Percentiles rank a stretch among this genome's conserved stretches.
phyloP scores from a whole-genome alignment of 805 yeast species.

The Lipomyces chichibuensis region DNA sequence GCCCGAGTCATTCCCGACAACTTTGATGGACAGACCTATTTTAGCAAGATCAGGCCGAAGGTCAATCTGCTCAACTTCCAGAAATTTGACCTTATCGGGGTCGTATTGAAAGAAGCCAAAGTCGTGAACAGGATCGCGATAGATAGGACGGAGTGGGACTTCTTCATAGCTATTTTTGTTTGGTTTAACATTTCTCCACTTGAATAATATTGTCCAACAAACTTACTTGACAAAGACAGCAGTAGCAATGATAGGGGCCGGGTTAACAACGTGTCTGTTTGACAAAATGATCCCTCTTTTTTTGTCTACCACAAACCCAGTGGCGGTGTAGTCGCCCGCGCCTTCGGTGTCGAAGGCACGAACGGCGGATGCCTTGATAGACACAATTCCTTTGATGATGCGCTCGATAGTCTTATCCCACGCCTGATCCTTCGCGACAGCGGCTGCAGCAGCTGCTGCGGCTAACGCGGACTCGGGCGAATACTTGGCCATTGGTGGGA shows the following conservation, averaged over 20 bases:
- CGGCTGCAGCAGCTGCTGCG: conserved; percentile 9
- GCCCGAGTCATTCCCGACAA: conserved; percentile 35
- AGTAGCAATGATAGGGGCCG: conserved; percentile 34
- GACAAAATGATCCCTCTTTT: conserved; percentile 31
- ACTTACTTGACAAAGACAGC: conserved; percentile 35
- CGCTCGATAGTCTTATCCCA: conserved; percentile 35
- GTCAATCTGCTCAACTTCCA: conserved; percentile 33
- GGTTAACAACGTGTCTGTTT: conserved; percentile 34
- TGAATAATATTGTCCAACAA: background rate
- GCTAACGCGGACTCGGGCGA: conserved; percentile 2
- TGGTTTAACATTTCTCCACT: background rate
- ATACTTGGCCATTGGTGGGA: conserved; percentile 3
- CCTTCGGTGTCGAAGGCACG: conserved; percentile 34
- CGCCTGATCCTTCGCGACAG: conserved; percentile 19
- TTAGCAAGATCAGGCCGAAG: conserved; percentile 33
- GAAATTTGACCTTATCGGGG: conserved; percentile 28
- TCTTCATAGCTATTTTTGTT: conserved; percentile 27
- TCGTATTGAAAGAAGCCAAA: conserved; percentile 35
- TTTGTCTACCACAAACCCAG: conserved; percentile 36
- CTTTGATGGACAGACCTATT: conserved; percentile 32
- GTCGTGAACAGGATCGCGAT: conserved; percentile 36
- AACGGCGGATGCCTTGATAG: conserved; percentile 33
- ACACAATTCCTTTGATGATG: conserved; percentile 33
- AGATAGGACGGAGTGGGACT: conserved; percentile 33
- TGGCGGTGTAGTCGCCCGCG: conserved; percentile 35